Evolutionary conservation across 139 green algal genomes (phyloP).

Genomic region (Tetraselmis chui): DNA sequence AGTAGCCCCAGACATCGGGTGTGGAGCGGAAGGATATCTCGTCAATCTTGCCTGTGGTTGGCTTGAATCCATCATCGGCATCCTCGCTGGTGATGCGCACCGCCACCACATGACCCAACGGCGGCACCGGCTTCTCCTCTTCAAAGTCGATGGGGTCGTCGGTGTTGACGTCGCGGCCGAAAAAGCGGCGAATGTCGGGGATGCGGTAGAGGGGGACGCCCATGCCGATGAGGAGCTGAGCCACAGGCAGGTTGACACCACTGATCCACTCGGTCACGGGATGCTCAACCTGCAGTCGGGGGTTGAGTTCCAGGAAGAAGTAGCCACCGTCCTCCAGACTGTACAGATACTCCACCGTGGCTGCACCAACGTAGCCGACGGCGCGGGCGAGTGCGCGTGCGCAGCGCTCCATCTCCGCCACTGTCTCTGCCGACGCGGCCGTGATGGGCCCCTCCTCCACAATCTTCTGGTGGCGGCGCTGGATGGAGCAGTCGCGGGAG

Average conservation of each 20-base stretch:
- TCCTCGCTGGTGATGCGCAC: constrained; percentile 94
- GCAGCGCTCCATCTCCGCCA: constrained; percentile 45
- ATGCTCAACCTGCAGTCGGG: constrained; percentile 96
- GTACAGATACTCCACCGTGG: constrained; percentile 97
- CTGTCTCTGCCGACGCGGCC: constrained; percentile 30
- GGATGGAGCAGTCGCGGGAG: constrained; percentile 88
- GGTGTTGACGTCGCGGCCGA: constrained; percentile 37
- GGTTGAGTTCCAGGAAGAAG: constrained; percentile 98
- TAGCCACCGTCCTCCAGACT: constrained; percentile 66
- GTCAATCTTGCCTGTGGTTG: constrained; percentile 85
- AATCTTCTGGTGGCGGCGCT: constrained; percentile 97
- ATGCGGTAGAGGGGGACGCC: constrained; percentile 87
- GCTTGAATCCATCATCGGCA: constrained; percentile 94
- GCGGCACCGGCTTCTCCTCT: constrained; percentile 28
- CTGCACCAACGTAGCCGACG: constrained; percentile 90
- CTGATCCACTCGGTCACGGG: constrained; percentile 97
- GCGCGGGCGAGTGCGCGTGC: constrained; percentile 75
- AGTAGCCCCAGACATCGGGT: constrained; percentile 94
- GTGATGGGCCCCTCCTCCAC: constrained; percentile 91
- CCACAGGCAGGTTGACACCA: constrained; percentile 86
- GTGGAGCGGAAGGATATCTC: constrained; percentile 80
- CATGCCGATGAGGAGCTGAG: constrained; percentile 87
- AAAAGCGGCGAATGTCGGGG: constrained; percentile 74
- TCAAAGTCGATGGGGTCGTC: constrained; percentile 73
- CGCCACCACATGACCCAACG: constrained; percentile 72